These are phyloP conservation scores for Sporormia fimetaria DNA, from an alignment of 495 filamentous ascomycete genomes.

Conservation along the genomic window DNA sequence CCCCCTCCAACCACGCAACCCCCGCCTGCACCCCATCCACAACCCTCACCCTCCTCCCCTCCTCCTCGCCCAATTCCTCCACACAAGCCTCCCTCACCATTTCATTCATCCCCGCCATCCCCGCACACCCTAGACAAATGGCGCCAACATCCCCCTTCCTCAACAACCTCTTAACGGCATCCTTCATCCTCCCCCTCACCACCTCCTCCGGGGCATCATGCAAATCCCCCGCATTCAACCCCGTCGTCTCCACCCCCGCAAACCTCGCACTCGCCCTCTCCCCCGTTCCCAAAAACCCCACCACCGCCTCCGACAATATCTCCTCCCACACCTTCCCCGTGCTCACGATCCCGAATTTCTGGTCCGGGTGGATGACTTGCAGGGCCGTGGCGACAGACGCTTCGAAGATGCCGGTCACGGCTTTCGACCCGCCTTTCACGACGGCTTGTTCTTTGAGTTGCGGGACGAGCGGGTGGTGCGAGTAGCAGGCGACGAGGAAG, in stretches of 20 bases:
- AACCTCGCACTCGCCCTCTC: conserved; percentile 37
- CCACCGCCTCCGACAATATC: conserved; percentile 53
- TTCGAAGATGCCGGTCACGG: conserved; percentile 82
- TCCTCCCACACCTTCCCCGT: conserved; percentile 76
- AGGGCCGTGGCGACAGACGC: conserved; percentile 55
- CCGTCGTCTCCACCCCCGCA: conserved; percentile 73
- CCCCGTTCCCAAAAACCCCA: conserved; percentile 39
- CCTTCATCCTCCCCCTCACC: conserved; percentile 53
- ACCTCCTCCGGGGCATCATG: conserved; percentile 55
- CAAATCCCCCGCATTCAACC: conserved; percentile 68
- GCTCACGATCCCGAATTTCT: conserved; percentile 78
- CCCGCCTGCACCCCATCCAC: conserved; percentile 80
- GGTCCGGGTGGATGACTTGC: conserved; percentile 35
- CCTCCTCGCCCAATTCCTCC: conserved; percentile 48
- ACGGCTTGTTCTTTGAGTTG: conserved; percentile 36
- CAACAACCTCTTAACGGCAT: conserved; percentile 52
- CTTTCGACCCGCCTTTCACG: conserved; percentile 33
- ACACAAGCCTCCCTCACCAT: conserved; percentile 61
- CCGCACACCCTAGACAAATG: conserved; percentile 72
- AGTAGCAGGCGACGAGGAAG: conserved; percentile 82
- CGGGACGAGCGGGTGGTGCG: conserved; percentile 68
- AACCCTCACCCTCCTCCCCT: conserved; percentile 52
- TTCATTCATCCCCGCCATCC: conserved; percentile 81
- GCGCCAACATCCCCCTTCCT: conserved; percentile 46
- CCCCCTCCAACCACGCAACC: conserved; percentile 50